Evolutionary conservation across 2,329 filamentous ascomycete species (phyloP).

Genomic region (Tothia fuscella): DNA sequence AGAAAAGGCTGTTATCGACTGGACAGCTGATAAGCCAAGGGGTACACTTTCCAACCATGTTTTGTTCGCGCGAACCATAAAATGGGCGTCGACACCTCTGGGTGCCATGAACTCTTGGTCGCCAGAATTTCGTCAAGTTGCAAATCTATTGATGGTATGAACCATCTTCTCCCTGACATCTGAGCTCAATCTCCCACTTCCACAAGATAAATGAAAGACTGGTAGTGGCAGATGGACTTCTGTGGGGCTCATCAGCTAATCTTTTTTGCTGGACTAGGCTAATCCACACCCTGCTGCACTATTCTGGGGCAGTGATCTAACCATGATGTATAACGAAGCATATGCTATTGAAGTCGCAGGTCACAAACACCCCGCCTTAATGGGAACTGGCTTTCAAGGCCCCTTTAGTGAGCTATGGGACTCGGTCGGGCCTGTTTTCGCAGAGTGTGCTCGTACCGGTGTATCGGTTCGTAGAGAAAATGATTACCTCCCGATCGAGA

Average conservation of each 20-base stretch:
- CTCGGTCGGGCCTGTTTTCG: conserved; percentile 22
- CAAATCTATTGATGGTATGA: conserved; percentile 32
- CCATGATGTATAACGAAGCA: conserved; percentile 27
- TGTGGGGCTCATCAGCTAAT: too few species aligned
- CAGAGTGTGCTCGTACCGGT: conserved; percentile 20
- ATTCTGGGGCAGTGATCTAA: conserved; percentile 24
- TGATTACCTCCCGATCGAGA: conserved; percentile 20
- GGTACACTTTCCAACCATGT: conserved; percentile 14
- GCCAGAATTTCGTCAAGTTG: conserved; percentile 29
- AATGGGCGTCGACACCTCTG: conserved; percentile 33
- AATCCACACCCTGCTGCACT: conserved; percentile 20
- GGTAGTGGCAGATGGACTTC: too few species aligned
- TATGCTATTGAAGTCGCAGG: conserved; percentile 20
- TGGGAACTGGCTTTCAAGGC: conserved; percentile 23
- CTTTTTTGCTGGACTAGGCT: too few species aligned
- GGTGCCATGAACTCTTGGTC: conserved; percentile 33
- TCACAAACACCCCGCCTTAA: conserved; percentile 23
- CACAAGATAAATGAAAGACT: too few species aligned
- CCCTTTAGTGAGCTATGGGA: conserved; percentile 29
- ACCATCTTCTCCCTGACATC: too few species aligned
- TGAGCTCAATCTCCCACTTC: too few species aligned
- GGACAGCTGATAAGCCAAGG: conserved; percentile 16
- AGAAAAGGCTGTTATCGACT: conserved; percentile 19
- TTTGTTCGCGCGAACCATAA: conserved; percentile 24
- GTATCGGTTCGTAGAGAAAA: conserved; percentile 20